A percentile compares a stretch with the other conserved stretches of the same genome.
phyloP scores from a whole-genome alignment of 345 rosid species.

The Aquilaria malaccensis region DNA sequence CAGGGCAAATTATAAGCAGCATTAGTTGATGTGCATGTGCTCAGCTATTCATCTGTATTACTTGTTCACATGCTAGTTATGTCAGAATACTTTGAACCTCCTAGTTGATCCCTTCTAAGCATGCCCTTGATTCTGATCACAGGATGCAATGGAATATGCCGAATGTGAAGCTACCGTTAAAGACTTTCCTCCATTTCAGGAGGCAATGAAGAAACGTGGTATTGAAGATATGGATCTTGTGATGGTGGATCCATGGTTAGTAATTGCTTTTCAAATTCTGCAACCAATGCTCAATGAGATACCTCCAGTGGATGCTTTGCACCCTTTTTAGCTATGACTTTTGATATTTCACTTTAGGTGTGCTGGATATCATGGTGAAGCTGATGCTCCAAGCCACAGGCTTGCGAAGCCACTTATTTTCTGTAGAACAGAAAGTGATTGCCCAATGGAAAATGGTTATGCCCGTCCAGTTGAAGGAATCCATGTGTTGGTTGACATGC shows the following conservation, averaged over 20 bases:
- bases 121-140: conserved; percentile 11
- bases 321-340: conserved; percentile 6
- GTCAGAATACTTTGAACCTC: no score
- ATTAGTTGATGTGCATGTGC: no score
- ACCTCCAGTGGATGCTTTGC: neutral
- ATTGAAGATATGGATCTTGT: conserved; percentile 73
- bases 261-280: conserved; percentile 8
- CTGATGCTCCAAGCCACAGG: conserved; percentile 67
- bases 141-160: conserved; percentile 74
- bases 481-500: conserved; percentile 67
- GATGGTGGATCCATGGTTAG: conserved; percentile 75
- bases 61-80: no score
- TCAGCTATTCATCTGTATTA: no score
- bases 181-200: conserved; percentile 52
- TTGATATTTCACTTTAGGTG: conserved; percentile 18
- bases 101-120: no score
- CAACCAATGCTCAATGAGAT: conserved; percentile 1
- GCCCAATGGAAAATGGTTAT: conserved; percentile 75
- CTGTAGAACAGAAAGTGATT: conserved; percentile 69
- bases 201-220: conserved; percentile 76
- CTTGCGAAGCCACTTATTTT: conserved; percentile 64
- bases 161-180: conserved; percentile 75
- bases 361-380: conserved; percentile 62
- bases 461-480: conserved; percentile 75
- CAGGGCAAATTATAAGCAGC: no score